Evolutionary conservation across 495 filamentous ascomycete species (phyloP).

Genomic region (Hypomontagnella monticulosa): DNA sequence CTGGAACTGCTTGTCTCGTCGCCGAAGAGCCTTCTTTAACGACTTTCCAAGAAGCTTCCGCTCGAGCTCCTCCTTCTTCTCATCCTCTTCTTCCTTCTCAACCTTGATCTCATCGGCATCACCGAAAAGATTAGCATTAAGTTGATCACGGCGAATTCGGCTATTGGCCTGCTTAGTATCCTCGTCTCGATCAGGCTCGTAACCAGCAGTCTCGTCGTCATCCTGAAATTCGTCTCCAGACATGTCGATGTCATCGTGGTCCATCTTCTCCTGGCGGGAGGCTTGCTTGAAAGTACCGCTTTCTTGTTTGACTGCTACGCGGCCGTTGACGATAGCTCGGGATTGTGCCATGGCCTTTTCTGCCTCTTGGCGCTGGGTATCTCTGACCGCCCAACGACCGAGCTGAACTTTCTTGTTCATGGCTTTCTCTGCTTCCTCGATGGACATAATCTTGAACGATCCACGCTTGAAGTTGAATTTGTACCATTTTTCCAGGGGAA

Average conservation of each 20-base stretch:
- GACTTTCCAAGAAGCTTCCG: slow-evolving; percentile 75
- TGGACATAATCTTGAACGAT: slow-evolving; percentile 79
- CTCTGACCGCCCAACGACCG: slow-evolving; percentile 81
- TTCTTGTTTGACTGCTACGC: slow-evolving; percentile 61
- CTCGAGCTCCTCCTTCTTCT: slow-evolving; percentile 73
- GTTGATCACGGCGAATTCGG: slow-evolving; percentile 85
- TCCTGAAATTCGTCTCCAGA: slow-evolving; percentile 64
- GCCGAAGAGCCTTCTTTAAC: slow-evolving; percentile 79
- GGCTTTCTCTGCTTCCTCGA: slow-evolving; percentile 85
- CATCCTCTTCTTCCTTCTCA: slow-evolving; percentile 77
- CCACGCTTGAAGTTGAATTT: slow-evolving; percentile 81
- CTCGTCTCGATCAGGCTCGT: slow-evolving; percentile 84
- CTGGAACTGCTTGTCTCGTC: slow-evolving; percentile 83
- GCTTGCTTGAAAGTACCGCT: slow-evolving; percentile 61
- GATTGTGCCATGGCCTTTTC: slow-evolving; percentile 59
- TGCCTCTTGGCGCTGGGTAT: slow-evolving; percentile 63
- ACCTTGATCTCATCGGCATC: slow-evolving; percentile 86
- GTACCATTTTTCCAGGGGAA: slow-evolving; percentile 95
- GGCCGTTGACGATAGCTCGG: slow-evolving; percentile 54
- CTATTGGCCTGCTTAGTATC: slow-evolving; percentile 87
- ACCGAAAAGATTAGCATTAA: slow-evolving; percentile 86
- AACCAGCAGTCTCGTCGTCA: slow-evolving; percentile 84
- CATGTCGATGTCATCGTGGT: slow-evolving; percentile 69
- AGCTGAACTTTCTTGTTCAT: slow-evolving; percentile 77
- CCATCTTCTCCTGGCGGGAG: slow-evolving; percentile 60